Base-by-base conservation (phyloP, 2,329 filamentous ascomycete species). In the Aspergillus pseudonomiae region DNA sequence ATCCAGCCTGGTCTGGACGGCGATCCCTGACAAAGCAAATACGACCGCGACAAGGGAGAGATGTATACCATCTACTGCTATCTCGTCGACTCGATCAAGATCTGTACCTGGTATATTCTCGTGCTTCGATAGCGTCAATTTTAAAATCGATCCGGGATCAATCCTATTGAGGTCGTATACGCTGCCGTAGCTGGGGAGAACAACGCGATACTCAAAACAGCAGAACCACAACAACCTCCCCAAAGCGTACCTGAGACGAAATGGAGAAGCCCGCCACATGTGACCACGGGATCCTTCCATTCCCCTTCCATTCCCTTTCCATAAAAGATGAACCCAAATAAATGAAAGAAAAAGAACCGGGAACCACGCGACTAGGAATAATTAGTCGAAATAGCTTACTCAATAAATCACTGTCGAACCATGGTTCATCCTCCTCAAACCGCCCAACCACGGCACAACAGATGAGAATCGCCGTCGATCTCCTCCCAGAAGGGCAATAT, bases 1-100 rank as follows among this genome's bases (percentile, higher is more conserved):
- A 55, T 55, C 52, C 52, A 55, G 52, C n/a, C 52, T 32, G 52
- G 52, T 21, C 52, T 55, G n/a, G n/a, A 55, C 12, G 52, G 16
- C 52, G 34, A 55, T 26, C 52, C 30, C 21, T 55, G 48, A 55
- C 52, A 55, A 55, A 55, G 52, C 52, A 36, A 5, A 36, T 36
- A 6, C 34, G 34, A 36, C 34, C 5, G 5, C 6, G 34, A 36
- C 14, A 16, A 36, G 14, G 14, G 5, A 16, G 14, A 6, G 14
- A 34, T 34, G 32, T 9, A 10, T 32, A 28, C 26, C 30, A 10
- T 32, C 30, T 14, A 12, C 34, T 36, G 6, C 4, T 36, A 14
- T 36, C 34, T 36, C 34, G 34, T 36, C 14, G 16, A 3, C 34
- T 16, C 34, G 14, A 36, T 36, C 6, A 6, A 5, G 34, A 36